These are phyloP conservation scores for Akanthomyces dipterigenus DNA, from an alignment of 2,329 filamentous ascomycete genomes.

Conservation along the genomic window DNA sequence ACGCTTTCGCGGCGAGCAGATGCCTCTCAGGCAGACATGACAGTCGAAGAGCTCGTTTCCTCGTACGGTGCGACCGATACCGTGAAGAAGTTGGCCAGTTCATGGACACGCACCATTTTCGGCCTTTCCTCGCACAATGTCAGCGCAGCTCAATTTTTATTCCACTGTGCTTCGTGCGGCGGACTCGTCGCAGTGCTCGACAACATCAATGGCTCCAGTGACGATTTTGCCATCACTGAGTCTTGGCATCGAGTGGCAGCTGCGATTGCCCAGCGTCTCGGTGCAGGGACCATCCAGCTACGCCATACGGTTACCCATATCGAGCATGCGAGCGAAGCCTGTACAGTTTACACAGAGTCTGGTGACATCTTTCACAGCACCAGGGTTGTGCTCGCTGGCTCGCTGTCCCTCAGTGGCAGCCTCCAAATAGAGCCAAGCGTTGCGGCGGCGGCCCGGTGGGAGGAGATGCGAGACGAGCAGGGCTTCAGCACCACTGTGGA, in stretches of 20 bases:
- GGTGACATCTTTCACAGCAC: conserved; percentile 16
- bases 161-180: conserved; percentile 19
- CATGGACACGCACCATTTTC: conserved; percentile 21
- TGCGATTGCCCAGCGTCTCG: conserved; percentile 14
- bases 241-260: conserved; percentile 10
- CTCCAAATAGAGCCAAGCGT: conserved; percentile 16
- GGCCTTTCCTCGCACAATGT: conserved; percentile 17
- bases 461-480: conserved; percentile 9
- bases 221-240: conserved; percentile 10
- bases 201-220: neutral
- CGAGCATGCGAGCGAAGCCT: conserved; percentile 15
- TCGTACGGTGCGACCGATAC: conserved; percentile 16
- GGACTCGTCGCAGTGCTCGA: conserved; percentile 16
- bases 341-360: conserved; percentile 13
- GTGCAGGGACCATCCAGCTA: conserved; percentile 12
- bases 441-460: conserved; percentile 17
- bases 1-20: neutral
- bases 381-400: conserved; percentile 16
- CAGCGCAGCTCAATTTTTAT: conserved; percentile 18
- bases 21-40: conserved; percentile 7
- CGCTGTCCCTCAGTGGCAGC: conserved; percentile 10
- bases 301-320: conserved; percentile 16
- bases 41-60: conserved; percentile 16
- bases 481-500: conserved; percentile 16
- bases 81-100: conserved; percentile 14